phyloP scores from a whole-genome alignment of 176 grass and related monocot species.

The Musa acuminata region DNA sequence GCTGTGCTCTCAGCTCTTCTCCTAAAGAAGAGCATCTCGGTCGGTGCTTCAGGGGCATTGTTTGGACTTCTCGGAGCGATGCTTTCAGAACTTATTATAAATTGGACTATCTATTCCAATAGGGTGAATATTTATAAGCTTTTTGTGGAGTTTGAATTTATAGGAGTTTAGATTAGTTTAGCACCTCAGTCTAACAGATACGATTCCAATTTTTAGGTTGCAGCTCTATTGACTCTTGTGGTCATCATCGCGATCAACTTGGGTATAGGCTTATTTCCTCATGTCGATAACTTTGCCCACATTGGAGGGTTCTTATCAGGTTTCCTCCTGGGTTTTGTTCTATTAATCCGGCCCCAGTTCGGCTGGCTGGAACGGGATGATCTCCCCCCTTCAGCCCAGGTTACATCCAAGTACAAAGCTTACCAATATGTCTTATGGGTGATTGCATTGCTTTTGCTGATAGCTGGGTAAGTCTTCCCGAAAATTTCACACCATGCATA shows the following conservation, averaged over 20 bases:
- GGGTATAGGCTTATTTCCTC: constrained; percentile 68
- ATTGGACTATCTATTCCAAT: constrained; percentile 96
- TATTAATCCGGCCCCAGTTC: constrained; percentile 75
- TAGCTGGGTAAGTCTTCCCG: constrained; percentile 47
- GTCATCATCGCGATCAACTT: constrained; percentile 72
- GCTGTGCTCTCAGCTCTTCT: constrained; percentile 76
- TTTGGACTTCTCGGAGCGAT: constrained; percentile 94
- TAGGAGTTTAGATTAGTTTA: neutral
- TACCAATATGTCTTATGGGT: constrained; percentile 89
- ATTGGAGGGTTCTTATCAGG: constrained; percentile 62
- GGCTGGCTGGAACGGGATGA: constrained; percentile 75
- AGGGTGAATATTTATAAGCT: constrained; percentile 28
- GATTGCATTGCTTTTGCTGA: constrained; percentile 47
- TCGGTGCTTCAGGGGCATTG: constrained; percentile 89
- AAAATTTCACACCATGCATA: neutral
- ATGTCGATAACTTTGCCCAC: constrained; percentile 65
- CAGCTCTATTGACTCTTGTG: constrained; percentile 61
- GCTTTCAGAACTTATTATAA: constrained; percentile 97
- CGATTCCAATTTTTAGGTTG: constrained; percentile 38
- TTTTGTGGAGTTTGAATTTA: neutral
- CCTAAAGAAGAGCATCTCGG: constrained; percentile 47
- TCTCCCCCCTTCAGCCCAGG: constrained; percentile 63
- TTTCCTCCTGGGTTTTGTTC: constrained; percentile 79
- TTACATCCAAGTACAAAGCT: constrained; percentile 67
- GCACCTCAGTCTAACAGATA: neutral